Evolutionary conservation across 2,329 filamentous ascomycete species (phyloP), one percentile per base, ranked within the genome.

Genomic region (Ceratocystis eucalypticola): DNA sequence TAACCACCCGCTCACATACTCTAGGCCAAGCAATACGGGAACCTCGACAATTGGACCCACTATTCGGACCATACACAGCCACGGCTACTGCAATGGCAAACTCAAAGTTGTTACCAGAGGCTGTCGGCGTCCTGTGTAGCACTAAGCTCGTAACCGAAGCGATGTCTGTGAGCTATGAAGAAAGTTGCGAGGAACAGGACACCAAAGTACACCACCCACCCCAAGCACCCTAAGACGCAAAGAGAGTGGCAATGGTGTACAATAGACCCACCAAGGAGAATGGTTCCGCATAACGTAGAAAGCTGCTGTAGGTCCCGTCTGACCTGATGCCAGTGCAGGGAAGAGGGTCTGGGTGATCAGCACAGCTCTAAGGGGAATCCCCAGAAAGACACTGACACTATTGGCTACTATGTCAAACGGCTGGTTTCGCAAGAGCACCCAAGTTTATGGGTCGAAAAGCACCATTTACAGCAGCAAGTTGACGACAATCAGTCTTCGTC

Each of bases 61-160:
- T 93, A 50, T 88, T 77, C 0, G 87, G 81, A 0, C 91, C 91
- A 75, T 88, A 96, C 0, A 87, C 87, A 0, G 91, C 88, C 2
- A 96, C 86, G 0, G 89, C 89, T 0, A 96, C 91, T 0, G 91
- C 91, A 75, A 96, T 96, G 0, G 91, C 90, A 28, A 96, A 77
- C 77, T 96, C 91, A 72, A 96, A 96, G 73, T 96, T 96, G 73
- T 96, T 96, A 74, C 91, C 96, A 0, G 89, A 88, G 0, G 90
- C 92, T 0, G 89, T 95, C 71, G 96, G 94, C 72, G 88, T 91
- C 91, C 75, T 95, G 90, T 1, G 90, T 93, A 10, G 82, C 80
- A 1, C 82, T 81, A 0, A 91, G 74, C 45, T 80, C 80, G 73
- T 95, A 95, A 0, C 84, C 84, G 67, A 91, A 91, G 0, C 89